Conservation (phyloP, 179 eudicot genomes). For the Dionaea muscipula region DNA sequence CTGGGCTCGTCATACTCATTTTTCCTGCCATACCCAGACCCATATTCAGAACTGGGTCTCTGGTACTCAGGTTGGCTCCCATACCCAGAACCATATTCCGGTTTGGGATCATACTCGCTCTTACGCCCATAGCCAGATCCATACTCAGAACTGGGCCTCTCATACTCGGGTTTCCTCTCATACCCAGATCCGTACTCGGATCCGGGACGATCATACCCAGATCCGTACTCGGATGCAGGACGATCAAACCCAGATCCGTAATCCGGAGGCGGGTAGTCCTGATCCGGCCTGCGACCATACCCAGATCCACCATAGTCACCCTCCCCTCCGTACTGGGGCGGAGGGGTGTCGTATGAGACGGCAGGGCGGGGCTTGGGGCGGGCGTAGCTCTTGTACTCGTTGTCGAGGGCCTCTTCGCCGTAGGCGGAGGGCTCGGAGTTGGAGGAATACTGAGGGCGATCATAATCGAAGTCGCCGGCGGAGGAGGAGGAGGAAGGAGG, state of each 20-base stretch:
- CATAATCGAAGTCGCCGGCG: slow-evolving; percentile 30
- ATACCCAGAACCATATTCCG: slow-evolving; percentile 23
- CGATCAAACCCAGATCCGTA: slow-evolving; percentile 35
- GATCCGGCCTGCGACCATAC: slow-evolving; percentile 20
- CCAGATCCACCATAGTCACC: slow-evolving; percentile 23
- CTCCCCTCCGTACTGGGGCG: slow-evolving; percentile 6
- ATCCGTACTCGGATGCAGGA: slow-evolving; percentile 17
- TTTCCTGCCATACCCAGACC: slow-evolving; percentile 24
- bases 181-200: slow-evolving; percentile 27
- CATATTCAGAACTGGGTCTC: slow-evolving; percentile 22
- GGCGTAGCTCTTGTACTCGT: slow-evolving; percentile 71
- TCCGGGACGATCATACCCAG: slow-evolving; percentile 14
- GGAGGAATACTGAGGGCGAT: slow-evolving; percentile 56
- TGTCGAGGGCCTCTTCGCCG: slow-evolving; percentile 44
- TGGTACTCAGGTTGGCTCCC: slow-evolving; percentile 18
- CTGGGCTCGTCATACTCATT: slow-evolving; percentile 12
- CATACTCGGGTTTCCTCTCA: slow-evolving; percentile 20
- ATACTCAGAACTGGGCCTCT: slow-evolving; percentile 14
- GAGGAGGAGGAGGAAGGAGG: slow-evolving; percentile 30
- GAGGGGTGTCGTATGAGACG: not conserved
- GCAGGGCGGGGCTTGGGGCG: slow-evolving; percentile 43
- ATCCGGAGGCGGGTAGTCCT: slow-evolving; percentile 18
- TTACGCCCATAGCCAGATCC: slow-evolving; percentile 22
- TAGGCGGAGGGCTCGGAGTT: slow-evolving; percentile 60
- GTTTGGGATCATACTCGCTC: slow-evolving; percentile 11